Percentiles rank a stretch among this genome's conserved stretches.
Conservation (phyloP, 495 filamentous ascomycete genomes). For the Chaetomium cochliodes region DNA sequence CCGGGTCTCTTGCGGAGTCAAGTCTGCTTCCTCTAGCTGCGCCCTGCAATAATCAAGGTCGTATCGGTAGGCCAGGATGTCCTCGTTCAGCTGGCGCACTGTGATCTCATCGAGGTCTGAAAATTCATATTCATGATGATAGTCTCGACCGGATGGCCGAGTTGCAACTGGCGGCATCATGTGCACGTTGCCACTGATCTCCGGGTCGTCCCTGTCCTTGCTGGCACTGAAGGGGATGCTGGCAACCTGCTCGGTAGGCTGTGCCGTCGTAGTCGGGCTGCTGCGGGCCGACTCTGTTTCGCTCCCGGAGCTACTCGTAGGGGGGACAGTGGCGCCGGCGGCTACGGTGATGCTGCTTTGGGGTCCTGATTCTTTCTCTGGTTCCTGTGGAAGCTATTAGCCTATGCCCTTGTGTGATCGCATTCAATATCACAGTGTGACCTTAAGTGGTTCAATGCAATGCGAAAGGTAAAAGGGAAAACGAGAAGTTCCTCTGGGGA, state of each 20-base stretch:
- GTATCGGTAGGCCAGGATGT: conserved; percentile 43
- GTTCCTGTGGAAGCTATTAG: conserved; percentile 10
- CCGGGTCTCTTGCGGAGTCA: conserved; percentile 45
- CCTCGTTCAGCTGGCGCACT: conserved; percentile 44
- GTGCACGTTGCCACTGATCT: neutral
- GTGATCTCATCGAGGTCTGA: conserved; percentile 41
- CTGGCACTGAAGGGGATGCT: neutral
- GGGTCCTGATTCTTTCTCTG: conserved; percentile 5
- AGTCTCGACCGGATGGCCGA: neutral
- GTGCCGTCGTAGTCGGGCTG: conserved; percentile 6
- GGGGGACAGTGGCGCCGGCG: neutral
- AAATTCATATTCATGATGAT: conserved; percentile 20
- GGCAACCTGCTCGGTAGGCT: neutral
- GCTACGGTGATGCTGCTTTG: conserved; percentile 27
- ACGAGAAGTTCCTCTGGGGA: neutral
- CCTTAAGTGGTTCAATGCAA: neutral
- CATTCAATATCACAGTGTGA: neutral
- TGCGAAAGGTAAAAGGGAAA: neutral
- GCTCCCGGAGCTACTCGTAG: neutral
- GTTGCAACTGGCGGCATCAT: conserved; percentile 7
- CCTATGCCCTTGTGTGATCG: neutral
- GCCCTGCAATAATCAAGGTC: conserved; percentile 42
- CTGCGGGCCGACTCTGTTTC: conserved; percentile 10
- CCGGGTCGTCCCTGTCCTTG: conserved; percentile 8
- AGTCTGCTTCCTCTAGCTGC: conserved; percentile 34